Conservation (phyloP, 129 eudicot genomes). For the Oenanthe sinensis region DNA sequence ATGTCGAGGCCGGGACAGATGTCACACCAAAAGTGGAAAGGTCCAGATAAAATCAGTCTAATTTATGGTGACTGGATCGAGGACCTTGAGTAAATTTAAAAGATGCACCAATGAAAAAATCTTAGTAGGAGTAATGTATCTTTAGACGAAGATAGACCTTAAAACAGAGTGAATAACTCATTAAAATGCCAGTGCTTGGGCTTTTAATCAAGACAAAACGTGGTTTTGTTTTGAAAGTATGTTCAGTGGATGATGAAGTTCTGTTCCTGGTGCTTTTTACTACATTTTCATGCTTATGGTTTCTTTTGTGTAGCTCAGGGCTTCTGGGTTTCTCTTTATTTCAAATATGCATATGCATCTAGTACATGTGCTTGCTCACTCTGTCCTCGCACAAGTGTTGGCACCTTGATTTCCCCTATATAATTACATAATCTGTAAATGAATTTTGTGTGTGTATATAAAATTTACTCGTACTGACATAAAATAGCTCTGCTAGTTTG, state of each 20-base stretch:
- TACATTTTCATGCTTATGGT: not conserved
- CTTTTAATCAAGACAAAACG: not conserved
- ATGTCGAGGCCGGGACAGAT: conserved; percentile 60
- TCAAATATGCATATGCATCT: not conserved
- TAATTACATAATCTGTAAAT: too few species aligned
- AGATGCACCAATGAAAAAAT: not conserved
- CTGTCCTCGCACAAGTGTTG: not conserved
- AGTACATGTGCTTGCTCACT: not conserved
- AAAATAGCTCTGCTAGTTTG: not conserved
- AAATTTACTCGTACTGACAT: not conserved
- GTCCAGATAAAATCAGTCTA: conserved; percentile 91
- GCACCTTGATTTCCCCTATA: not conserved
- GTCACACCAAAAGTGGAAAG: conserved; percentile 74
- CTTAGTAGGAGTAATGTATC: not conserved
- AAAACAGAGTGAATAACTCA: not conserved
- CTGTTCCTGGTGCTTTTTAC: not conserved
- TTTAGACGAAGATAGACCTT: not conserved
- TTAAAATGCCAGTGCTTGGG: not conserved
- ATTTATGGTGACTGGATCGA: conserved; percentile 99
- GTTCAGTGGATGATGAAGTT: not conserved
- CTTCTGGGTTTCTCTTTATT: not conserved
- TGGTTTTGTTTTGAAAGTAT: not conserved
- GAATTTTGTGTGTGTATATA: too few species aligned
- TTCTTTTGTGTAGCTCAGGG: not conserved
- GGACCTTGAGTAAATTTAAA: conserved; percentile 39